Evolutionary conservation across 371 early-diverging fungal species (phyloP), one percentile per base, ranked within the genome.

Genomic region (Syncephalastrum racemosum): DNA sequence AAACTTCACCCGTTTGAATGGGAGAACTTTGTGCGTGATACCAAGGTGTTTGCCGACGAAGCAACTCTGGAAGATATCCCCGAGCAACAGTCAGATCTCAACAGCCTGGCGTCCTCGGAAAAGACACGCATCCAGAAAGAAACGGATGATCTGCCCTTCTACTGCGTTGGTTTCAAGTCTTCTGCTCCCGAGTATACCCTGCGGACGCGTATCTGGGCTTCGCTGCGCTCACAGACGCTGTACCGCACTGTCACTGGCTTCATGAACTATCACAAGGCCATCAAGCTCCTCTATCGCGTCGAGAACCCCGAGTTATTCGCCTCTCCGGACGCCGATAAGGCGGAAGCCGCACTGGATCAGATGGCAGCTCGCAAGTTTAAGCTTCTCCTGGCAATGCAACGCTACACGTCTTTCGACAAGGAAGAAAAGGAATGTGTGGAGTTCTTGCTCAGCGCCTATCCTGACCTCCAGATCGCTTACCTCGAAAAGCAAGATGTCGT

Each of bases 11-110:
- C 88, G 0, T 83, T 86, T 47, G 95, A 93, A 68, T 93, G 93
- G 94, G 89, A 88, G 31, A 92, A 93, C 77, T 94, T 92, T 73
- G 91, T 94, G 49, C 83, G 89, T 61, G 92, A 92, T 56, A 91
- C 90, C 54, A 92, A 91, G 68, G 77, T 88, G 14, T 54, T 90
- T 53, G 90, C 86, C 0, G 89, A 91, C 60, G 88, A 90, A 63
- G 42, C 43, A 1, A 54, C 23, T 18, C 13, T 19, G 20, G 50
- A 5, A 50, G 18, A 19, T 41, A 45, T n/a, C 56, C 42, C 3
- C 46, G 40, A n/a, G 13, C 22, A 24, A 18, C 13, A 14, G 14
- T 19, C 16, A 53, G 52, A 58, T 15, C 22, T 27, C 31, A 40
- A 27, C 12, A 58, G 58, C 18, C 36, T 52, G 13, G 24, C 58